Base-by-base conservation (phyloP, 352 stramenopile species). In the Globisporangium echinulatum region DNA sequence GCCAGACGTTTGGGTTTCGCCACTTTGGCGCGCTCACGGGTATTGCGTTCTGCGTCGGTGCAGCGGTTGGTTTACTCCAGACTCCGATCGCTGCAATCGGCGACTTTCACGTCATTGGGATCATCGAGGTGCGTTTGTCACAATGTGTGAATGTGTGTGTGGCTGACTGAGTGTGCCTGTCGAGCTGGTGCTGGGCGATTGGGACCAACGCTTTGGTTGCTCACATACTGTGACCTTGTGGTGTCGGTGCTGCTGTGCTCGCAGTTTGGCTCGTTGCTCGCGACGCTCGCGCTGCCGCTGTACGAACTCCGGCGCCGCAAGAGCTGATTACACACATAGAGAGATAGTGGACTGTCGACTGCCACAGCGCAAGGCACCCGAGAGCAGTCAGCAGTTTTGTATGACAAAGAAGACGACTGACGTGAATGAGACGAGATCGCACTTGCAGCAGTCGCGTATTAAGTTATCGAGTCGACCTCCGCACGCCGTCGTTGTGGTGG, bases 1-100 rank as follows among this genome's bases (percentile, higher is more conserved):
- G 83, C 13, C 72, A 89, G 50, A 75, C 70, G 49, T 87, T 96
- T 43, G 87, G 87, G 36, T 95, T 94, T 68, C 75, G 83, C 56
- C 87, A 95, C 67, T 95, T 90, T 65, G 87, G 87, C 13, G 77
- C 88, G 33, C 66, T 95, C 38, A 80, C 77, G 33, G 88, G 88
- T 13, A 85, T 92, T 42, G 73, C 79, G 6, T 94, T 95, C 61
- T 75, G 71, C 58, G 64, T 93, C 3, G 85, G 78, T 46, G 85
- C 77, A 25, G 37, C 84, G 10, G 72, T 89, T 17, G 75, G 79
- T 17, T 63, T 91, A 7, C 53, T 91, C 46, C 82, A 91, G 69
- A 86, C 72, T 14, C 74, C 82, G 25, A 75, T 91, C 40, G 66
- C 75, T 17, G 67, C 76, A 17, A 80, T 84, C 44, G 74, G 56